Percentiles rank a stretch among this genome's conserved stretches.
Conservation (phyloP, 768 basidiomycete genomes). For the Naganishia onofrii region DNA sequence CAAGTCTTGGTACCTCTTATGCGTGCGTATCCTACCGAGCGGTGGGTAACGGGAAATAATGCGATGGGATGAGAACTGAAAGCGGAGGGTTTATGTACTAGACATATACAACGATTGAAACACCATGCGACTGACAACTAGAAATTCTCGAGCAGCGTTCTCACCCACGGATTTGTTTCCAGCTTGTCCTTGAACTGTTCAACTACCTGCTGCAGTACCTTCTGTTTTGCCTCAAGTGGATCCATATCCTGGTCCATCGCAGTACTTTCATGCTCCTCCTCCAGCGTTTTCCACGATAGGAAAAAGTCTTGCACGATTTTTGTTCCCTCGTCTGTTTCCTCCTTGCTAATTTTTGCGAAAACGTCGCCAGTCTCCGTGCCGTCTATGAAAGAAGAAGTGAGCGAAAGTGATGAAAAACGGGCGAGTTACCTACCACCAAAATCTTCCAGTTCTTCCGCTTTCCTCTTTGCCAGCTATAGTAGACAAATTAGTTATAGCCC, state of each 20-base stretch:
- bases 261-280: background rate
- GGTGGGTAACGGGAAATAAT: too few species aligned
- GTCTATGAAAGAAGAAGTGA: constrained; percentile 27
- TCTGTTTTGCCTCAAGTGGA: constrained; percentile 56
- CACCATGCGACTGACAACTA: constrained; percentile 21
- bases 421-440: constrained; percentile 61
- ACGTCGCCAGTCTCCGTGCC: constrained; percentile 50
- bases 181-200: constrained; percentile 67
- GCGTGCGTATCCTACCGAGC: too few species aligned
- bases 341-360: constrained; percentile 58
- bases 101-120: constrained; percentile 1
- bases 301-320: constrained; percentile 76
- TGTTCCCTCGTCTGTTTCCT: constrained; percentile 74
- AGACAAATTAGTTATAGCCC: background rate
- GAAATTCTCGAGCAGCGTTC: constrained; percentile 41
- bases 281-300: constrained; percentile 60
- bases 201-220: constrained; percentile 62
- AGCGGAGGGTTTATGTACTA: too few species aligned
- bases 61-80: too few species aligned
- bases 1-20: too few species aligned
- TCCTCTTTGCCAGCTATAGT: constrained; percentile 75
- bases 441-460: constrained; percentile 87
- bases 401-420: constrained; percentile 4
- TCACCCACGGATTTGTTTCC: constrained; percentile 71
- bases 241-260: constrained; percentile 10